Conservation (phyloP, 768 basidiomycete genomes). For the Tricholoma sp. region DNA sequence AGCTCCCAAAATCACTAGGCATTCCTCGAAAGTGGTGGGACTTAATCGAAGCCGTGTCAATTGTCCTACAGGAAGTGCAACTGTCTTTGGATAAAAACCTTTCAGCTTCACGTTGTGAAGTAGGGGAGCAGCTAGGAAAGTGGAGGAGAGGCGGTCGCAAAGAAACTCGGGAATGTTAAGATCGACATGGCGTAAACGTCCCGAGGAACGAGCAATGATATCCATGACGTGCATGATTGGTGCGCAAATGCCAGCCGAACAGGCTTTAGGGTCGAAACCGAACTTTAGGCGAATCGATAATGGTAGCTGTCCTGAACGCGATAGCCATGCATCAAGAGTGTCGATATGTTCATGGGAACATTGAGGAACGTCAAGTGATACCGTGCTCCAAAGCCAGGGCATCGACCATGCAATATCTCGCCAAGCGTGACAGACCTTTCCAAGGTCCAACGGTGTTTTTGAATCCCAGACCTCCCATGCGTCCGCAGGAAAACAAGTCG, state of each 20-base stretch:
- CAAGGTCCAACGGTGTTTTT: slow-evolving; percentile 16
- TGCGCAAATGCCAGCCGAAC: not conserved
- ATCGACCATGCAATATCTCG: slow-evolving; percentile 25
- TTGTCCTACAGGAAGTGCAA: slow-evolving; percentile 10
- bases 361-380: slow-evolving; percentile 15
- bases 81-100: slow-evolving; percentile 10
- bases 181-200: slow-evolving; percentile 11
- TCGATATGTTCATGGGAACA: slow-evolving; percentile 13
- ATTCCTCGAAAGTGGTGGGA: slow-evolving; percentile 16
- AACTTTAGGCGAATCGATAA: slow-evolving; percentile 13
- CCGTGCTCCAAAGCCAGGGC: slow-evolving; percentile 22
- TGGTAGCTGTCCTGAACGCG: slow-evolving; percentile 20
- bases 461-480: slow-evolving; percentile 1
- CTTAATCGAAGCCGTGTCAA: slow-evolving; percentile 12
- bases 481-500: slow-evolving; percentile 7
- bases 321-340: slow-evolving; percentile 22
- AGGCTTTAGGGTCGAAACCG: not conserved
- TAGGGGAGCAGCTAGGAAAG: slow-evolving; percentile 10
- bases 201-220: slow-evolving; percentile 10
- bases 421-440: slow-evolving; percentile 23
- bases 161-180: slow-evolving; percentile 15
- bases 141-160: slow-evolving; percentile 8
- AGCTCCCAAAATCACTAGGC: slow-evolving; percentile 9
- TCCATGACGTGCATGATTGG: slow-evolving; percentile 13
- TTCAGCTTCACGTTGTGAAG: slow-evolving; percentile 10